Percentiles rank a stretch among this genome's conserved stretches.
Evolutionary conservation across 257 asterid species (phyloP).

Genomic region (Nemophila menziesii): DNA sequence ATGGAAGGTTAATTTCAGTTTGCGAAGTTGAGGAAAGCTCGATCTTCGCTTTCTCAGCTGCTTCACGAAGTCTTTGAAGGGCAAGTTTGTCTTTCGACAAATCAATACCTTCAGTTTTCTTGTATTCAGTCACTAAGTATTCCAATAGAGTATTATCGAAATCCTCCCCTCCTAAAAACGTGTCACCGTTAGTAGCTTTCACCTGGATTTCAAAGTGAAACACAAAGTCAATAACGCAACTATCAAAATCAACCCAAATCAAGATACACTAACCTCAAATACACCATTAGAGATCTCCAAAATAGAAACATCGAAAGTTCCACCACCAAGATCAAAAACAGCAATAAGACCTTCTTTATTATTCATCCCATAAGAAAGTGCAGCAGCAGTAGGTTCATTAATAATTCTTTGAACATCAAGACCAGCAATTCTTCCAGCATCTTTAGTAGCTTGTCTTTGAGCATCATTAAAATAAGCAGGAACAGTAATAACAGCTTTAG

Average conservation of each 20-base stretch:
- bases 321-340: conserved; percentile 73
- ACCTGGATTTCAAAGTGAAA: conserved; percentile 37
- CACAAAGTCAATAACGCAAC: conserved; percentile 5
- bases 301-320: conserved; percentile 61
- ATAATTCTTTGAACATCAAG: conserved; percentile 67
- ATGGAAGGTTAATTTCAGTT: conserved; percentile 62
- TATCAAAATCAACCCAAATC: not conserved
- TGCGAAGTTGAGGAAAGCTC: conserved; percentile 66
- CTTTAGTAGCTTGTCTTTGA: conserved; percentile 69
- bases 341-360: conserved; percentile 69
- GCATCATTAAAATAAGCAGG: conserved; percentile 76
- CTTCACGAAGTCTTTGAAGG: conserved; percentile 69
- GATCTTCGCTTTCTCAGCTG: conserved; percentile 73
- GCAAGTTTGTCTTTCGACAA: conserved; percentile 59
- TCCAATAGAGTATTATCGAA: conserved; percentile 56
- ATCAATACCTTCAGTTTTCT: conserved; percentile 52
- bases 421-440: conserved; percentile 66
- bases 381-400: conserved; percentile 72
- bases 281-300: conserved; percentile 68
- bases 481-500: conserved; percentile 58
- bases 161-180: conserved; percentile 80
- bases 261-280: conserved; percentile 36
- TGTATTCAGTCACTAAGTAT: conserved; percentile 48
- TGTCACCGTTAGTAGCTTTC: conserved; percentile 75
- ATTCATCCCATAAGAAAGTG: conserved; percentile 59